A percentile compares a stretch with the other conserved stretches of the same genome.
Conservation (phyloP, 2,329 filamentous ascomycete species). For the Pseudogymnoascus sp. region DNA sequence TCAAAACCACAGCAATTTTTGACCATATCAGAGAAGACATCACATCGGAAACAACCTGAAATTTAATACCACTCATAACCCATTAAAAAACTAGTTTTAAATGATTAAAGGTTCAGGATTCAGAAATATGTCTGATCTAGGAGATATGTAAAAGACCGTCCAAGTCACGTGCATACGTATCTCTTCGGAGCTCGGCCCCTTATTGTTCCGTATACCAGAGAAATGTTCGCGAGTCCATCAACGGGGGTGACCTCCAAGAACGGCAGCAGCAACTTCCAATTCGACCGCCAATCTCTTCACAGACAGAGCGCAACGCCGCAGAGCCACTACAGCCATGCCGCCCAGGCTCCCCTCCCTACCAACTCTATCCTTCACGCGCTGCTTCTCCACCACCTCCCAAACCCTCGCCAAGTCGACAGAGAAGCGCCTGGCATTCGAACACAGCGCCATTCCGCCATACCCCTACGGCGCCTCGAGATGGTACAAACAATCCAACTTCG, state of each 20-base stretch:
- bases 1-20: neutral
- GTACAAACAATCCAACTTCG: constrained; percentile 75
- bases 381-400: constrained; percentile 26
- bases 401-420: constrained; percentile 30
- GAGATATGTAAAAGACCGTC: neutral
- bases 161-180: neutral
- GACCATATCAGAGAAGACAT: neutral
- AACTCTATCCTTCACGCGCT: constrained; percentile 20
- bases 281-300: neutral
- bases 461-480: constrained; percentile 62
- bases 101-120: neutral
- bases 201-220: neutral
- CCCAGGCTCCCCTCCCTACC: constrained; percentile 19
- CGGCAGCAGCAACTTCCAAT: neutral
- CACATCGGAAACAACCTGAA: neutral
- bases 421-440: constrained; percentile 28
- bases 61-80: neutral
- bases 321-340: constrained; percentile 11
- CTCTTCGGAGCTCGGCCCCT: neutral
- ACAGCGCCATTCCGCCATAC: constrained; percentile 49
- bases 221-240: constrained; percentile 7
- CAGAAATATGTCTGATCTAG: neutral
- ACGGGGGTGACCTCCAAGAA: neutral
- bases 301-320: neutral
- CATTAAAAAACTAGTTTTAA: too few relatives aligned